phyloP scores from a whole-genome alignment of 2,329 filamentous ascomycete genomes.

The Colletotrichum melonis region DNA sequence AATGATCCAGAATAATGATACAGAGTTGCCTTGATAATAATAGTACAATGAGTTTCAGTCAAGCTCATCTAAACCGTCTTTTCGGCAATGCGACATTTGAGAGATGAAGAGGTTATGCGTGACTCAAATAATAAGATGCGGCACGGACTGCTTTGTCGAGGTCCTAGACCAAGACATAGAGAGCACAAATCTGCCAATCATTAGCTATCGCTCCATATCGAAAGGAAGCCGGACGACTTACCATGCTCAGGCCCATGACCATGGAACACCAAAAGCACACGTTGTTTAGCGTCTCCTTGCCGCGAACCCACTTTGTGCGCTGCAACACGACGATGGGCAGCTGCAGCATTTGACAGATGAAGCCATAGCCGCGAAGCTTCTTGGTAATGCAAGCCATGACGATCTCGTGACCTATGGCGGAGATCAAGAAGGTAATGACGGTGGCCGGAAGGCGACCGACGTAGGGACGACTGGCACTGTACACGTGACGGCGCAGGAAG shows the following conservation, averaged over 20 bases:
- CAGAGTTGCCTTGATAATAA: neutral
- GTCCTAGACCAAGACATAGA: slow-evolving; percentile 62
- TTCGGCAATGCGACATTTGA: neutral
- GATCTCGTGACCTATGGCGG: slow-evolving; percentile 89
- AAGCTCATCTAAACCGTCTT: neutral
- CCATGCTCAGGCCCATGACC: slow-evolving; percentile 86
- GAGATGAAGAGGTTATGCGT: neutral
- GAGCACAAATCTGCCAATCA: slow-evolving; percentile 58
- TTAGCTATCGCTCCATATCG: slow-evolving; percentile 35
- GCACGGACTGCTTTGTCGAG: neutral
- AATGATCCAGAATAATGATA: neutral
- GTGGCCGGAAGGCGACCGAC: slow-evolving; percentile 84
- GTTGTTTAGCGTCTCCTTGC: slow-evolving; percentile 84
- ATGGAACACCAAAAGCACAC: slow-evolving; percentile 93
- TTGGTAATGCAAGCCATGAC: slow-evolving; percentile 99
- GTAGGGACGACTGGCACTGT: slow-evolving; percentile 81
- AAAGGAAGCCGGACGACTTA: slow-evolving; percentile 54
- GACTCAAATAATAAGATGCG: neutral
- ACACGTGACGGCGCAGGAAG: slow-evolving; percentile 95
- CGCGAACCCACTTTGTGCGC: slow-evolving; percentile 79
- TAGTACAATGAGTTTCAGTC: slow-evolving; percentile 9
- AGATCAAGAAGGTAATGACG: slow-evolving; percentile 90
- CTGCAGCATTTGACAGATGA: slow-evolving; percentile 95
- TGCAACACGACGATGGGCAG: slow-evolving; percentile 95
- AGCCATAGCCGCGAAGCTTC: slow-evolving; percentile 94